Evolutionary conservation across 148 eudicot species (phyloP), one percentile per base, ranked within the genome.

Genomic region (Amaranthus palmeri): DNA sequence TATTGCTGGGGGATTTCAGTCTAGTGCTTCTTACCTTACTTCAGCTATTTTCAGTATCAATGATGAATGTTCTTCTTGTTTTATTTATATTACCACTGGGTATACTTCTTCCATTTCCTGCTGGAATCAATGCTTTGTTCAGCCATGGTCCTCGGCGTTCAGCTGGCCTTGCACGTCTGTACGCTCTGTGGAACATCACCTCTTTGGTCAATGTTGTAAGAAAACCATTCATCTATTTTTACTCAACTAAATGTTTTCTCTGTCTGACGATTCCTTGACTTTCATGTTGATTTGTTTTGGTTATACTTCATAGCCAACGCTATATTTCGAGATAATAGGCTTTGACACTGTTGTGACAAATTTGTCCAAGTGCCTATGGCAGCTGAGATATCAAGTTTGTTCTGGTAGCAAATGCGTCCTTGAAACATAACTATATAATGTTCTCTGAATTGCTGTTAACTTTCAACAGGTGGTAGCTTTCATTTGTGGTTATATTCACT

Each of bases 81-180:
- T 57, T 96, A 70, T 87, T 88, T 48, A 76, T 96, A 54, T 75
- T 96, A 64, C 99, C 99, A 3, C 89, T 96, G 56, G 97, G 97
- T 63, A 87, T 96, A 70, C 88, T 96, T 72, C 93, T 96, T 73
- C 99, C 99, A 4, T 96, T 92, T 68, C 99, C 99, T 48, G 95
- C 97, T 77, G 99, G 97, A 72, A 96, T 96, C 71, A 96, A 92
- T 85, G 99, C 99, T 73, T 78, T 96, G 67, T 96, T 92, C 78
- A 96, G 99, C 78, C 97, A 92, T 65, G 97, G 99, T 51, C 97
- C 97, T 53, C 88, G 95, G 75, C 96, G 97, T 60, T 90, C 99
- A 73, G 90, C 97, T 15, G 96, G 99, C 56, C 92, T 95, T 71
- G 93, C 99, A 54, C 97, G 99, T 12, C 76, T 88, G 73, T 95